Percentiles rank a stretch among this genome's conserved stretches.
These are phyloP conservation scores for Plasmodium berghei DNA, from an alignment of 169 alveolate genomes.

Conservation along the genomic window DNA sequence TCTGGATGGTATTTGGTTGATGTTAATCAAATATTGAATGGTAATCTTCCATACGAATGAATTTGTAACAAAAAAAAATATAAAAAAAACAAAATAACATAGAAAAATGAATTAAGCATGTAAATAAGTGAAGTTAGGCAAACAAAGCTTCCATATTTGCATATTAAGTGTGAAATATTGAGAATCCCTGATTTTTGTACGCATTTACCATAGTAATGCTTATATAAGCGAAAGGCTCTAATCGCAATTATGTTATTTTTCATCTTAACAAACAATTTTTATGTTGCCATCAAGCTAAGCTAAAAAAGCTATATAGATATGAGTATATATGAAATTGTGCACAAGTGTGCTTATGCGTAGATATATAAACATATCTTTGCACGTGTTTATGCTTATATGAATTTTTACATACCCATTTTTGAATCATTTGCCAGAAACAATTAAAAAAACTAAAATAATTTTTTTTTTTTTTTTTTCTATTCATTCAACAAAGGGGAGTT, in stretches of 20 bases:
- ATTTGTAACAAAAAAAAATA: neutral
- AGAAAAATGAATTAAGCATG: neutral
- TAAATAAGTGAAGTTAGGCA: neutral
- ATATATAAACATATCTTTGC: neutral
- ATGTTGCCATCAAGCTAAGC: too few relatives aligned
- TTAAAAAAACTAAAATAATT: neutral
- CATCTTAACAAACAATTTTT: too few relatives aligned
- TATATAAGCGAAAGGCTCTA: too few relatives aligned
- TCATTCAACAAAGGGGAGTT: slow-evolving; percentile 74
- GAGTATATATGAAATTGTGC: too few relatives aligned
- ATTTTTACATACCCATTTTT: neutral
- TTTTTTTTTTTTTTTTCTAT: neutral
- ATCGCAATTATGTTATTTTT: too few relatives aligned
- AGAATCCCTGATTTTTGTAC: too few relatives aligned
- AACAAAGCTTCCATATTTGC: too few relatives aligned
- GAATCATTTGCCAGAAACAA: neutral
- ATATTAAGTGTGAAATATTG: too few relatives aligned
- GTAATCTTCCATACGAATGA: slow-evolving; percentile 71
- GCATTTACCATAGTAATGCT: too few relatives aligned
- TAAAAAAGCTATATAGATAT: too few relatives aligned
- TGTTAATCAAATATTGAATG: slow-evolving; percentile 72
- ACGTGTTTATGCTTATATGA: neutral
- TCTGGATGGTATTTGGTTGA: slow-evolving; percentile 75
- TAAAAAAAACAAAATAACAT: neutral
- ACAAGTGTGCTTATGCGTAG: neutral